Evolutionary conservation across 768 basidiomycete genomes (phyloP).

Genomic region (Cystobasidiopsis lactophilus): DNA sequence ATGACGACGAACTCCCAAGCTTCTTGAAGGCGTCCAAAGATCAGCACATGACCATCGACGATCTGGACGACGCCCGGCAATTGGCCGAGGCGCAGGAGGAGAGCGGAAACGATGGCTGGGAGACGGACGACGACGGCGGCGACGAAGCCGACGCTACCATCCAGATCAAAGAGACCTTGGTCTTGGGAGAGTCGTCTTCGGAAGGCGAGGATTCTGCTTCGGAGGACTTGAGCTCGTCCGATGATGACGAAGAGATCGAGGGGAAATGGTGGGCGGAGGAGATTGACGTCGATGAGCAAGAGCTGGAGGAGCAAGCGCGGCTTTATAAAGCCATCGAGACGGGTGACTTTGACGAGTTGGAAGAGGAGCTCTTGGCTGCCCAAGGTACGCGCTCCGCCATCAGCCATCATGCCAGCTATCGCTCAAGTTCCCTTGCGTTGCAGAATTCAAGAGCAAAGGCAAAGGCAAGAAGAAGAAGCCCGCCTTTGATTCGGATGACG

Average conservation of each 20-base stretch:
- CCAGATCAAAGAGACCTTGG: background rate
- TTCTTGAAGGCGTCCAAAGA: background rate
- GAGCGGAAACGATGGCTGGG: background rate
- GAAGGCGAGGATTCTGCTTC: background rate
- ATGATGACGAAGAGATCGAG: background rate
- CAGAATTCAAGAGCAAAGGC: constrained; percentile 4
- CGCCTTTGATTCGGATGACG: background rate
- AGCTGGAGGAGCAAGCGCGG: constrained; percentile 10
- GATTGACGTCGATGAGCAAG: background rate
- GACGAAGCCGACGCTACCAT: background rate
- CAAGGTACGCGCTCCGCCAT: background rate
- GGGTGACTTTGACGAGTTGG: constrained; percentile 12
- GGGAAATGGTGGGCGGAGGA: background rate
- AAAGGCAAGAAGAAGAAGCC: background rate
- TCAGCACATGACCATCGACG: background rate
- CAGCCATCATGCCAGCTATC: background rate
- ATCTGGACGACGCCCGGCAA: background rate
- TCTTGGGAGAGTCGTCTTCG: background rate
- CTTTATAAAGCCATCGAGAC: constrained; percentile 12
- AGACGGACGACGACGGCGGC: background rate
- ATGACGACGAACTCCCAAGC: background rate
- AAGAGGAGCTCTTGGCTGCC: constrained; percentile 8
- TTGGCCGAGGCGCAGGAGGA: background rate
- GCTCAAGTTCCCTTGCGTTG: background rate
- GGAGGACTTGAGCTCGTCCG: background rate